phyloP scores from a whole-genome alignment of 768 basidiomycete genomes.

The Auricularia cornea region DNA sequence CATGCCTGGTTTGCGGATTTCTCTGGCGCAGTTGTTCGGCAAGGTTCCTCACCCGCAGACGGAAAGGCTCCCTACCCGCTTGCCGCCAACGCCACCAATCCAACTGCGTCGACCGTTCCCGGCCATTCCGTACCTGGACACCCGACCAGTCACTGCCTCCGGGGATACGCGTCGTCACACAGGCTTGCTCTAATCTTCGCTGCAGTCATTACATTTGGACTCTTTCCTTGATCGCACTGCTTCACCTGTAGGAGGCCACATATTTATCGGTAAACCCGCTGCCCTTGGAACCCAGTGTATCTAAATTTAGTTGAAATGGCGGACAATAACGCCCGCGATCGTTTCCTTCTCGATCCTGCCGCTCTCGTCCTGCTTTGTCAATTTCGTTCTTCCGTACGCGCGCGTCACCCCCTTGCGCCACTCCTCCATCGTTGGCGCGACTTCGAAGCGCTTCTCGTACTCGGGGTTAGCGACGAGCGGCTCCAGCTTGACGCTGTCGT shows the following conservation, averaged over 20 bases:
- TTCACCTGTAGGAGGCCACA: too few species aligned
- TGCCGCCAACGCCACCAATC: too few species aligned
- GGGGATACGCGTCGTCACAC: too few species aligned
- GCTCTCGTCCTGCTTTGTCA: conserved; percentile 21
- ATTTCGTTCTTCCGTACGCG: conserved; percentile 22
- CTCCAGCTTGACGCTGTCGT: conserved; percentile 21
- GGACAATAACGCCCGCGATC: conserved; percentile 24
- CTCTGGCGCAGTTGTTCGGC: conserved; percentile 46
- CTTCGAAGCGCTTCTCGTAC: conserved; percentile 21
- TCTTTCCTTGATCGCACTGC: too few species aligned
- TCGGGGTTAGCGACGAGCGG: conserved; percentile 27
- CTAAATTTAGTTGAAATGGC: conserved; percentile 28
- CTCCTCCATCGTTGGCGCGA: conserved; percentile 25
- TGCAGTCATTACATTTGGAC: too few species aligned
- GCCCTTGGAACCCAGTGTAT: too few species aligned
- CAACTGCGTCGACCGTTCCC: too few species aligned
- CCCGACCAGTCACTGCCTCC: too few species aligned
- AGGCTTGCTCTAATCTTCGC: too few species aligned
- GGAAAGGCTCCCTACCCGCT: too few species aligned
- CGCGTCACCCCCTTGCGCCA: conserved; percentile 25
- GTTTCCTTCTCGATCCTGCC: conserved; percentile 26
- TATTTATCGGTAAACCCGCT: not conserved
- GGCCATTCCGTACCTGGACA: too few species aligned
- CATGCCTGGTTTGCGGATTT: conserved; percentile 64
- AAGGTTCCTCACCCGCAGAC: too few species aligned